Evolutionary conservation across 2,329 filamentous ascomycete species (phyloP), one percentile per base, ranked within the genome.

Genomic region (Claviceps sp.): DNA sequence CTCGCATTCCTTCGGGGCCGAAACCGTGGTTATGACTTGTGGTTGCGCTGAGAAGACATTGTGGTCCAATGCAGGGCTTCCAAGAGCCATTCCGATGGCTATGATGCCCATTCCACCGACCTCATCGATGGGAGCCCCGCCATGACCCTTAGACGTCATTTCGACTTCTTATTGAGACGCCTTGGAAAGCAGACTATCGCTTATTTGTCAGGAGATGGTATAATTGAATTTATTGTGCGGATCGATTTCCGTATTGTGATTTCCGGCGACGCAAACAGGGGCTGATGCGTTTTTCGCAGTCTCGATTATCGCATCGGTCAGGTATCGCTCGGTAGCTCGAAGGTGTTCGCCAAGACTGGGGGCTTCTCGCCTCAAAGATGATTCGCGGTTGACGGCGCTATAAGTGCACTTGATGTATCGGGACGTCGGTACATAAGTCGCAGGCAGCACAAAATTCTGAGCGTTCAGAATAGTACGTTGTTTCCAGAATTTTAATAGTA

Each of bases 81-180:
- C 85, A 52, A 89, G 68, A 1, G 85, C 85, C 74, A 89, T 82
- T 9, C 86, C 86, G 55, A 89, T 89, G 58, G 71, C 73, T 55
- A 63, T 63, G n/a, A 65, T 56, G 11, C 61, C 61, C 20, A 58
- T 61, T 42, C 61, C 58, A 13, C 56, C 48, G 16, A 51, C 48
- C 2, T 72, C 71, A 34, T 62, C 64, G 50, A 70, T 30, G 26
- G 36, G 16, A 34, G 41, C 6, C 4, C 44, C 45, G 16, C 37
- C 30, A 30, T 46, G 51, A 14, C 45, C 38, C n/a, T 30, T 42
- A 36, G 43, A 5, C 14, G 34, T 22, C 44, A 45, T 42, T 20
- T n/a, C 5, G 18, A 37, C 38, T 34, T 30, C 37, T 40, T 53
- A 73, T 69, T 9, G 70, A 67, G n/a, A 70, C 72, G 48, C 67